Percentiles rank a stretch among this genome's conserved stretches.
Evolutionary conservation across 345 rosid species (phyloP).

Genomic region (Limnanthes douglasii): DNA sequence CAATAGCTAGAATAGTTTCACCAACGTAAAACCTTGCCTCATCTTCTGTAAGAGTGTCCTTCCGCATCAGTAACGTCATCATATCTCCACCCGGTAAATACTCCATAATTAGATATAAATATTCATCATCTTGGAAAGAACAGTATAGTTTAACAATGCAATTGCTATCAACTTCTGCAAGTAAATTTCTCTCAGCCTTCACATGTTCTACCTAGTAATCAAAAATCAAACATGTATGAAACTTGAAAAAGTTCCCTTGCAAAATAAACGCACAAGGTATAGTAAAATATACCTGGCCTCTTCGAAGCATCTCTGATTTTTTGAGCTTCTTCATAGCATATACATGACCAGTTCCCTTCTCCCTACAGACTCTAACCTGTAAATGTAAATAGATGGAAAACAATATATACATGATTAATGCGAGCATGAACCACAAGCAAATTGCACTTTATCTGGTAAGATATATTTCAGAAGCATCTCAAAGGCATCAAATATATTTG

Average conservation of each 20-base stretch:
- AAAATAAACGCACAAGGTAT: constrained; percentile 3
- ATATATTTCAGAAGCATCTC: no score
- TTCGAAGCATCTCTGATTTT: constrained; percentile 95
- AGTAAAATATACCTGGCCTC: constrained; percentile 60
- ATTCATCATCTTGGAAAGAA: constrained; percentile 95
- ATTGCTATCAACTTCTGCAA: constrained; percentile 96
- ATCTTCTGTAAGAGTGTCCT: constrained; percentile 88
- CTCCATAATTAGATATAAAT: constrained; percentile 89
- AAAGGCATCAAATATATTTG: not conserved
- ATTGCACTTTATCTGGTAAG: no score
- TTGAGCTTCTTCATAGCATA: constrained; percentile 96
- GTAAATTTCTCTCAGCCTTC: constrained; percentile 94
- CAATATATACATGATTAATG: not conserved
- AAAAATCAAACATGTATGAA: constrained; percentile 9
- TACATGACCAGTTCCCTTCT: constrained; percentile 72
- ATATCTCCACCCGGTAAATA: constrained; percentile 99
- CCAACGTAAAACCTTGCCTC: constrained; percentile 96
- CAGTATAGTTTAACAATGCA: constrained; percentile 93
- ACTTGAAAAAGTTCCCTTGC: not conserved
- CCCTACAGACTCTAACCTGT: constrained; percentile 87
- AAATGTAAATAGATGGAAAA: constrained; percentile 4
- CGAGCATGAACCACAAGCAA: no score
- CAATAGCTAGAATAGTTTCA: constrained; percentile 92
- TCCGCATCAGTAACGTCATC: constrained; percentile 98
- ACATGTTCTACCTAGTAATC: constrained; percentile 88